Conservation (phyloP, 2,329 filamentous ascomycete species). For the Talaromyces sp. region DNA sequence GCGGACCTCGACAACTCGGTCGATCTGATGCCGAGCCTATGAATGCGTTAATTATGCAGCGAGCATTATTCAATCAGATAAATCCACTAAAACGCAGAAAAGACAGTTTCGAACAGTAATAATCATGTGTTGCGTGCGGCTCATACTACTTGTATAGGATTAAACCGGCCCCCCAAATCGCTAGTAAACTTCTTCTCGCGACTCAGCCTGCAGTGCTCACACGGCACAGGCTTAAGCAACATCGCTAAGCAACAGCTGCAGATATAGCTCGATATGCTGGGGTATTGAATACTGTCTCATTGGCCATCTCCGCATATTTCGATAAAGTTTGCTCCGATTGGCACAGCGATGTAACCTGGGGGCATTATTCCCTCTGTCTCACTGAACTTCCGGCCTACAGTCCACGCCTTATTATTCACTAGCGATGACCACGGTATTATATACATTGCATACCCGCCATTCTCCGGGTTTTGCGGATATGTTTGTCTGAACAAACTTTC, state of each 20-base stretch:
- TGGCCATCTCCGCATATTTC: background rate
- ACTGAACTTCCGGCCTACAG: too few species aligned
- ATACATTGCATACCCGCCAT: background rate
- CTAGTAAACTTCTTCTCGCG: background rate
- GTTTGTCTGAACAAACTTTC: too few species aligned
- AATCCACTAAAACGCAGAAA: too few species aligned
- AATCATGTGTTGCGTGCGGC: too few species aligned
- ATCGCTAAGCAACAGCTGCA: background rate
- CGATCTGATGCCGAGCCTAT: background rate
- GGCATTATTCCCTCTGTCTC: background rate
- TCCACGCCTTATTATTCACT: too few species aligned
- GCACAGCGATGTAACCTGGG: background rate
- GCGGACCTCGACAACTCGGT: background rate
- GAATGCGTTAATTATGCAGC: background rate
- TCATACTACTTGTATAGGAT: background rate
- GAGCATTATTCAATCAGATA: too few species aligned
- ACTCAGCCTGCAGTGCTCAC: too few species aligned
- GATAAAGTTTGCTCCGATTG: background rate
- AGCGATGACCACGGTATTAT: background rate
- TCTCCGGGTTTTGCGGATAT: background rate
- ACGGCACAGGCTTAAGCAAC: background rate
- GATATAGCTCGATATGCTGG: background rate
- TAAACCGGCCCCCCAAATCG: background rate
- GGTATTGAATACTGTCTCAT: background rate
- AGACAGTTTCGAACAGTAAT: too few species aligned